Base-by-base conservation (phyloP, 2,329 filamentous ascomycete genomes). In the Talaromyces marneffei region DNA sequence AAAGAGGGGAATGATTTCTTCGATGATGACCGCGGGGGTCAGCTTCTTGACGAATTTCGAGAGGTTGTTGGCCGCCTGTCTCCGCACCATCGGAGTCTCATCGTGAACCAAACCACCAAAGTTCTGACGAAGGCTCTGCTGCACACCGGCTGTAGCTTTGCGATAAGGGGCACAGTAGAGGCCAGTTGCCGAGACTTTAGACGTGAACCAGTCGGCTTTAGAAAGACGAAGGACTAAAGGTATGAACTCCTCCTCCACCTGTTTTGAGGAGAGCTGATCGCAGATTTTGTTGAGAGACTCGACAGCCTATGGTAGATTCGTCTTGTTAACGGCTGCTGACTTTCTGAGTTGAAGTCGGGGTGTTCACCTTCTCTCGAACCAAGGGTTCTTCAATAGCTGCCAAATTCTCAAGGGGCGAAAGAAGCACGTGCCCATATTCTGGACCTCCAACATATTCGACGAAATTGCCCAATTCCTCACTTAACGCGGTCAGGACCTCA, bases 251-350 rank as follows among this genome's bases (percentile, higher is more conserved):
- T 97, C 91, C 82, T 99, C 94, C 74, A 97, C 88, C 81, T 99
- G 94, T 77, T 91, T 85, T 70, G 91, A 82, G 56, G 92, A 96
- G 60, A 99, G 85, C 75, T 96, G 87, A 73, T 87, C 86, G 84
- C 94, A 97, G 77, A 99, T 97, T 82, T 97, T 99, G 85, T 99
- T 99, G 69, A 99, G 86, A 53, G 94, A 99, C 77, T 99, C 95
- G 74, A 99, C 94, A 66, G 94, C 94, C 93, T 97, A 53, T 44
- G 18, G 27, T 4, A n/a, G 18, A 29, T 27, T 10, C 18, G 10
- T 42, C 9, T 52, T 18, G 35, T 59, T 54, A 63, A 70, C 37
- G 37, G 31, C 59, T 27, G 33, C 42, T 10, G 55, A 12, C 12
- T 9, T 62, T 66, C 35, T 64, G 57, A 53, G 18, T 20, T 31